Evolutionary conservation across 768 basidiomycete species (phyloP).

Genomic region (Hortiboletus campestris): DNA sequence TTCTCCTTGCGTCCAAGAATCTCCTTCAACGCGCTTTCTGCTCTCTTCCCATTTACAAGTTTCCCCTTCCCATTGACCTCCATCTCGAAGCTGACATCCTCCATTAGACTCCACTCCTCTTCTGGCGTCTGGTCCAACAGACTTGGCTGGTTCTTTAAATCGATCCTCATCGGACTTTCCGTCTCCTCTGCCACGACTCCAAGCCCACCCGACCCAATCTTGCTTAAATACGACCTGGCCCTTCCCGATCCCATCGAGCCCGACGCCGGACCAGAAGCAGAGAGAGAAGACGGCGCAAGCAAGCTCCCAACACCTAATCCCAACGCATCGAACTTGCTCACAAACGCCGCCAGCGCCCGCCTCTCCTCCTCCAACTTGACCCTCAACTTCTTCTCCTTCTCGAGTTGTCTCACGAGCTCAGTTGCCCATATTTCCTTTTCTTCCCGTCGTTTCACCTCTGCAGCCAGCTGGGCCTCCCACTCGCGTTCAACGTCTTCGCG

Average conservation of each 20-base stretch:
- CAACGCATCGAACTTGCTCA: slow-evolving; percentile 76
- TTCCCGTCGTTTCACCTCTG: slow-evolving; percentile 56
- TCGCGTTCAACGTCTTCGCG: slow-evolving; percentile 75
- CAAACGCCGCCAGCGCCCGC: slow-evolving; percentile 74
- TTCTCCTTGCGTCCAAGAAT: slow-evolving; percentile 31
- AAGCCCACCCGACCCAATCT: slow-evolving; percentile 22
- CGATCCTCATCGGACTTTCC: slow-evolving; percentile 54
- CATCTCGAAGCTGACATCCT: slow-evolving; percentile 55
- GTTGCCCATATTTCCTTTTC: slow-evolving; percentile 73
- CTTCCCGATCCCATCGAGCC: slow-evolving; percentile 31
- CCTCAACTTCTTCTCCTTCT: slow-evolving; percentile 75
- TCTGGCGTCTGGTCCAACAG: slow-evolving; percentile 61
- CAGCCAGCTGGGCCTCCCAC: slow-evolving; percentile 59
- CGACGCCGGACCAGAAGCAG: slow-evolving; percentile 1
- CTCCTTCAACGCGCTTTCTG: slow-evolving; percentile 31
- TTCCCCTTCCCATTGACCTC: slow-evolving; percentile 26
- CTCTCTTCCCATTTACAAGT: slow-evolving; percentile 28
- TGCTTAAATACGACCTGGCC: slow-evolving; percentile 51
- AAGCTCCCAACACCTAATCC: slow-evolving; percentile 45
- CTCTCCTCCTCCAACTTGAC: slow-evolving; percentile 74
- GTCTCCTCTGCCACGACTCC: slow-evolving; percentile 32
- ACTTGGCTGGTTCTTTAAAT: slow-evolving; percentile 45
- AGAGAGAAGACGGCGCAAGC: slow-evolving; percentile 30
- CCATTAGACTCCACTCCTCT: slow-evolving; percentile 46
- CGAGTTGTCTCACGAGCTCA: slow-evolving; percentile 71